These are phyloP conservation scores for Spathaspora arborariae DNA, from an alignment of 805 yeast species.

Conservation along the genomic window DNA sequence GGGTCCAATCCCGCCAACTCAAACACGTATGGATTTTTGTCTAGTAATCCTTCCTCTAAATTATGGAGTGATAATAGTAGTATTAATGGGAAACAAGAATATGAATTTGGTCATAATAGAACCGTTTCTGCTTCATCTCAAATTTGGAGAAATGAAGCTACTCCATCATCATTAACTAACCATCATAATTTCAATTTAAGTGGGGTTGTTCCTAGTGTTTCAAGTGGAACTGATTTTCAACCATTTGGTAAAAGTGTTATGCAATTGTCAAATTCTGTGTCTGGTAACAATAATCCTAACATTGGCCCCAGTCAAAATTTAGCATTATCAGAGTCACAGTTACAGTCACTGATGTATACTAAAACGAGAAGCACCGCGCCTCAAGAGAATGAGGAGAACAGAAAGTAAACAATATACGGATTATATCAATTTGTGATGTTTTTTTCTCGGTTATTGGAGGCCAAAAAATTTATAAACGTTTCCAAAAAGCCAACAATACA, in stretches of 20 bases:
- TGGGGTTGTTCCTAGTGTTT: not conserved
- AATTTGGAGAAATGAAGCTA: slow-evolving; percentile 20
- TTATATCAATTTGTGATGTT: not conserved
- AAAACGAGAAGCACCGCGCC: not conserved
- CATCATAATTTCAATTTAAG: not conserved
- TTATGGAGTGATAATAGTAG: slow-evolving; percentile 10
- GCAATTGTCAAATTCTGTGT: slow-evolving; percentile 3
- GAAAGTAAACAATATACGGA: not conserved
- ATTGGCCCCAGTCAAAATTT: not conserved
- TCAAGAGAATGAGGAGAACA: not conserved
- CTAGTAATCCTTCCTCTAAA: slow-evolving; percentile 9
- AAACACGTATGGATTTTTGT: slow-evolving; percentile 8
- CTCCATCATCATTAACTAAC: not conserved
- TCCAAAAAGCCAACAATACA: too few species aligned
- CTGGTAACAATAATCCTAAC: not conserved
- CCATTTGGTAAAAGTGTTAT: slow-evolving; percentile 7
- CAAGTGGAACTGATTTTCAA: slow-evolving; percentile 7
- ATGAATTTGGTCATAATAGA: slow-evolving; percentile 14
- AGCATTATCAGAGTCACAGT: not conserved
- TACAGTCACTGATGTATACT: not conserved
- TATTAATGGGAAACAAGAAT: slow-evolving; percentile 4
- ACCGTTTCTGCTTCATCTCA: slow-evolving; percentile 13
- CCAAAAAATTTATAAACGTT: not conserved
- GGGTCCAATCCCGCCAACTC: not conserved
- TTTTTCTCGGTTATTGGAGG: slow-evolving; percentile 1